phyloP scores from a whole-genome alignment of 2,329 filamentous ascomycete genomes.

The Aspergillus ochraceoroseus region DNA sequence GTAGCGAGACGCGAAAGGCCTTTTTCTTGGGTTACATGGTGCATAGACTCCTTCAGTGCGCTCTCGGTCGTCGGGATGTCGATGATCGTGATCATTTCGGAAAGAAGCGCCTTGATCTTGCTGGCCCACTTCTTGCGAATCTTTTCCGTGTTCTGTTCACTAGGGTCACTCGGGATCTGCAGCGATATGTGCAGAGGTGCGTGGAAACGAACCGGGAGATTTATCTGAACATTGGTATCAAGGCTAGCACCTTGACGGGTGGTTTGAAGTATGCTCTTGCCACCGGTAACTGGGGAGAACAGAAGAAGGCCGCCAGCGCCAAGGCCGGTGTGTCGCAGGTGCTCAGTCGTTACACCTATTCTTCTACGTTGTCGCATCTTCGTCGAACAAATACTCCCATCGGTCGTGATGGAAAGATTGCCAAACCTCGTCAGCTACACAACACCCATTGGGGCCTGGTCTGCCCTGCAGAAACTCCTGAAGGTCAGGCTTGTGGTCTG shows the following conservation, averaged over 20 bases:
- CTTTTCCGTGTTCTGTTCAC: slow-evolving; percentile 89
- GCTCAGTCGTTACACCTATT: slow-evolving; percentile 94
- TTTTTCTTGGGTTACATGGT: slow-evolving; percentile 99
- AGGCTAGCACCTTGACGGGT: slow-evolving; percentile 84
- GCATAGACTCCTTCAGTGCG: slow-evolving; percentile 88
- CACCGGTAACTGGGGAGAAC: slow-evolving; percentile 98
- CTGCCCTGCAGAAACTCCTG: slow-evolving; percentile 93
- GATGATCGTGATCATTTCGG: slow-evolving; percentile 99
- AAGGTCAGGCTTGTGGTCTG: slow-evolving; percentile 95
- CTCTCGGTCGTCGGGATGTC: slow-evolving; percentile 84
- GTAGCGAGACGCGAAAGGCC: slow-evolving; percentile 90
- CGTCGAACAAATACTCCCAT: slow-evolving; percentile 96
- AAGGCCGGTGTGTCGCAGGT: slow-evolving; percentile 98
- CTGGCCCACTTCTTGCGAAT: slow-evolving; percentile 90
- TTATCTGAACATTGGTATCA: slow-evolving; percentile 84
- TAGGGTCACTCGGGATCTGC: slow-evolving; percentile 84
- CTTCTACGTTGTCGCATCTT: slow-evolving; percentile 93
- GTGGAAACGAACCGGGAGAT: slow-evolving; percentile 87
- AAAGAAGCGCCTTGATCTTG: slow-evolving; percentile 95
- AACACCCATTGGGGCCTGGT: slow-evolving; percentile 98
- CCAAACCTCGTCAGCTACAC: slow-evolving; percentile 94
- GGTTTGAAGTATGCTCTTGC: slow-evolving; percentile 95
- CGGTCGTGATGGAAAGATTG: slow-evolving; percentile 94
- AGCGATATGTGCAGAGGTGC: slow-evolving; percentile 84
- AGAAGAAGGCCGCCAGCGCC: slow-evolving; percentile 93